Evolutionary conservation across 768 basidiomycete species (phyloP).

Genomic region (Lactarius pseudohatsudake): DNA sequence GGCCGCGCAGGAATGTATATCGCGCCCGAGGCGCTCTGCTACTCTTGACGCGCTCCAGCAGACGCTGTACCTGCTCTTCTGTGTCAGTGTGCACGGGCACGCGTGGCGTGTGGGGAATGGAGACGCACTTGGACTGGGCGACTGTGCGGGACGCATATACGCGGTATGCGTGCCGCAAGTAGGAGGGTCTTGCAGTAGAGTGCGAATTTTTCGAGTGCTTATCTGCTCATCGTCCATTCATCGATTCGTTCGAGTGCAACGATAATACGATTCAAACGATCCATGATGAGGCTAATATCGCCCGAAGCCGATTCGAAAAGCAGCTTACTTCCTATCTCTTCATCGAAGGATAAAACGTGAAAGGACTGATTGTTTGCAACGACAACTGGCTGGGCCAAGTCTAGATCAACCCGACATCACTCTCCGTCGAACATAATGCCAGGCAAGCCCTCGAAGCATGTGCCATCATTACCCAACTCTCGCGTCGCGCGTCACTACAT

Average conservation of each 20-base stretch:
- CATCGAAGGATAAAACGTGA: no score
- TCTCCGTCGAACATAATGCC: no score
- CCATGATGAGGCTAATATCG: no score
- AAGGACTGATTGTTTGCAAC: no score
- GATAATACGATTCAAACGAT: background rate
- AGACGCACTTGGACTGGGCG: slow-evolving; percentile 77
- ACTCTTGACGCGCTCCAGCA: slow-evolving; percentile 43
- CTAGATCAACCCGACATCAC: no score
- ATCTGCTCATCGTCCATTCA: background rate
- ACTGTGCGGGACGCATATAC: slow-evolving; percentile 45
- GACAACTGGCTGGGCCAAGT: no score
- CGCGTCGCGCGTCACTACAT: no score
- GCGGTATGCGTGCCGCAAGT: background rate
- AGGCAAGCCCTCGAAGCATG: no score
- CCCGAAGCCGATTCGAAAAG: no score
- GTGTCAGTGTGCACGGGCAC: slow-evolving; percentile 76
- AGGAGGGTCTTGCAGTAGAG: background rate
- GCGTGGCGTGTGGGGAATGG: slow-evolving; percentile 92
- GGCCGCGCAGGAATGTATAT: background rate
- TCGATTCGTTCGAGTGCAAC: background rate
- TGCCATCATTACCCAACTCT: no score
- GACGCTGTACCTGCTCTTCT: slow-evolving; percentile 70
- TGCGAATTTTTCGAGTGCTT: background rate
- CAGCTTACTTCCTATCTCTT: no score
- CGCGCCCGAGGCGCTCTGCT: background rate